These are phyloP conservation scores for Amanita pseudoporphyria DNA, from an alignment of 768 basidiomycete species.

Conservation along the genomic window DNA sequence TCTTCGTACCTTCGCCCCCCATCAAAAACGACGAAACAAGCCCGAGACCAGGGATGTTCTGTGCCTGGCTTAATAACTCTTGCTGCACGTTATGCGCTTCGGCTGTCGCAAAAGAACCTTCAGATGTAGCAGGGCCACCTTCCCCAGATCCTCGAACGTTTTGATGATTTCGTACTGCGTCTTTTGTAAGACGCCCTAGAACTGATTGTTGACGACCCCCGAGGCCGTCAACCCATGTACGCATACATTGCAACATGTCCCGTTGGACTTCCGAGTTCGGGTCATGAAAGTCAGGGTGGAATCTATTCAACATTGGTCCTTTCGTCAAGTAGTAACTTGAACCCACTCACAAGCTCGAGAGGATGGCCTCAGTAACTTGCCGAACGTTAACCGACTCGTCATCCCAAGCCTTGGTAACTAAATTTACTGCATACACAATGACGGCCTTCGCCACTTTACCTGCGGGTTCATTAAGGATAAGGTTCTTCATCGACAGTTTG, in stretches of 20 bases:
- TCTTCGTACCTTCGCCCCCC: neutral
- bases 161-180: constrained; percentile 61
- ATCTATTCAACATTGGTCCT: constrained; percentile 28
- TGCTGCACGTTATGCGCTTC: constrained; percentile 42
- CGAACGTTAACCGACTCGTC: constrained; percentile 50
- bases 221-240: constrained; percentile 46
- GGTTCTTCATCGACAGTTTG: constrained; percentile 35
- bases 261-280: constrained; percentile 53
- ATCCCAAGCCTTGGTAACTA: constrained; percentile 75
- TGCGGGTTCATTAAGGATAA: constrained; percentile 78
- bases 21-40: constrained; percentile 23
- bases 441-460: constrained; percentile 64
- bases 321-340: neutral
- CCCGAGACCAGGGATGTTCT: constrained; percentile 36
- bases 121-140: constrained; percentile 33
- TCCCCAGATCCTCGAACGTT: constrained; percentile 54
- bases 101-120: constrained; percentile 38
- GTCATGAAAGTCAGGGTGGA: constrained; percentile 80
- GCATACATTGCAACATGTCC: constrained; percentile 67
- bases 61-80: constrained; percentile 33
- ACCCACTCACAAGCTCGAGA: constrained; percentile 51
- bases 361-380: constrained; percentile 47
- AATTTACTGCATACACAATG: constrained; percentile 34
- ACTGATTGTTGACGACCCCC: constrained; percentile 37
- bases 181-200: constrained; percentile 50